Base-by-base conservation (phyloP, 2,329 filamentous ascomycete species). In the Apiospora phragmitis region DNA sequence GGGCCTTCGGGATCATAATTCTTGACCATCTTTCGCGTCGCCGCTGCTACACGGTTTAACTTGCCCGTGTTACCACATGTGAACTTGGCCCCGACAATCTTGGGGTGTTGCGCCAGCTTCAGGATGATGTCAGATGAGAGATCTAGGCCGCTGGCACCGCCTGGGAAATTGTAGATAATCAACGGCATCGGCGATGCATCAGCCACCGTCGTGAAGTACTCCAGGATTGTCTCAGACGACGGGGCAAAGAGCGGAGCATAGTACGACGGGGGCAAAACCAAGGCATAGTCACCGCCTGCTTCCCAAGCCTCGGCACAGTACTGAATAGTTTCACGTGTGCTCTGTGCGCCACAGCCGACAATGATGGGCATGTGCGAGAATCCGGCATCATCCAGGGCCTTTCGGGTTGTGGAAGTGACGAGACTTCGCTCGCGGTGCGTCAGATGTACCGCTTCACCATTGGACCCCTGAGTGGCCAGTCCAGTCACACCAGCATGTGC, bases 361-460 rank as follows among this genome's bases (percentile, higher is more conserved):
- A 95, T 92, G 73, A 95, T 82, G 47, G 92, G 92, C 81, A 94
- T 85, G 73, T 88, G 82, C 0, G 84, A 78, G 80, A 88, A 93
- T 2, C 92, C 92, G 42, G 89, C 88, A 14, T 86, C 85, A 78
- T 93, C 88, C 62, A 95, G 85, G 18, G 92, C 92, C 72, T 88
- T 86, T 51, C 93, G 90, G 1, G 92, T 94, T 43, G 91, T 89
- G 68, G 84, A 83, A 8, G 92, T 94, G 75, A 95, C 89, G 68
- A 89, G 83, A 66, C 88, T 87, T 71, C 93, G 89, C 82, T 95
- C 93, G 32, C 87, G 84, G 75, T 91, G 91, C 59, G 90, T 90
- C 43, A 95, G 86, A 77, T 94, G 93, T 16, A 94, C 92, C 9
- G 93, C 93, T 83, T 96, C 93, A 76, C 93, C 93, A 78, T 95